Conservation (phyloP, 2,329 filamentous ascomycete genomes). For the Penicillium expansum region DNA sequence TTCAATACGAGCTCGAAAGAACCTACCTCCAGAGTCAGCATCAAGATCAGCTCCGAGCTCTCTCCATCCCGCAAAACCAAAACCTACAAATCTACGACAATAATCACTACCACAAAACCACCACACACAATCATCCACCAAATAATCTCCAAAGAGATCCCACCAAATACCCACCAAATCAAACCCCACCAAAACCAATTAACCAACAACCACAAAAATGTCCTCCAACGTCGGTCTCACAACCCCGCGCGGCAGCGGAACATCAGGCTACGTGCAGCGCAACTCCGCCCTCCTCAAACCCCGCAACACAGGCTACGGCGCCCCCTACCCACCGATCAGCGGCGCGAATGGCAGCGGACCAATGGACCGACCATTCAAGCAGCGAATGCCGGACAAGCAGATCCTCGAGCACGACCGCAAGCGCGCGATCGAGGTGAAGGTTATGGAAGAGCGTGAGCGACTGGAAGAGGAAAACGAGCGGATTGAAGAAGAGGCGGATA, state of each 20-base stretch:
- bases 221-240: slow-evolving; percentile 95
- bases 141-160: no score
- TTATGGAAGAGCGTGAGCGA: slow-evolving; percentile 83
- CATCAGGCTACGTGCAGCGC: slow-evolving; percentile 95
- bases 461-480: slow-evolving; percentile 74
- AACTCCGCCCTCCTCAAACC: slow-evolving; percentile 86
- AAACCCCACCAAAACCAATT: not conserved
- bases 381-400: slow-evolving; percentile 83
- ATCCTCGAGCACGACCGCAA: slow-evolving; percentile 94
- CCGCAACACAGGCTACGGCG: slow-evolving; percentile 65
- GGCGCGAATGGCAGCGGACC: slow-evolving; percentile 53
- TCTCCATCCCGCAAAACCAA: not conserved
- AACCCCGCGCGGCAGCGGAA: slow-evolving; percentile 91
- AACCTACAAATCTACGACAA: not conserved
- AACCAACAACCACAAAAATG: slow-evolving; percentile 54
- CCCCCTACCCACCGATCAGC: slow-evolving; percentile 63
- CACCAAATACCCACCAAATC: no score
- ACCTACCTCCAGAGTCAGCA: not conserved
- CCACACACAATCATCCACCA: not conserved
- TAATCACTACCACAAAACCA: not conserved
- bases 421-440: slow-evolving; percentile 86
- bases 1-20: not conserved
- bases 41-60: not conserved
- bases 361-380: slow-evolving; percentile 59
- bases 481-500: slow-evolving; percentile 68